phyloP scores from a whole-genome alignment of 2,329 filamentous ascomycete species.

The Daldinia eschscholtzii region DNA sequence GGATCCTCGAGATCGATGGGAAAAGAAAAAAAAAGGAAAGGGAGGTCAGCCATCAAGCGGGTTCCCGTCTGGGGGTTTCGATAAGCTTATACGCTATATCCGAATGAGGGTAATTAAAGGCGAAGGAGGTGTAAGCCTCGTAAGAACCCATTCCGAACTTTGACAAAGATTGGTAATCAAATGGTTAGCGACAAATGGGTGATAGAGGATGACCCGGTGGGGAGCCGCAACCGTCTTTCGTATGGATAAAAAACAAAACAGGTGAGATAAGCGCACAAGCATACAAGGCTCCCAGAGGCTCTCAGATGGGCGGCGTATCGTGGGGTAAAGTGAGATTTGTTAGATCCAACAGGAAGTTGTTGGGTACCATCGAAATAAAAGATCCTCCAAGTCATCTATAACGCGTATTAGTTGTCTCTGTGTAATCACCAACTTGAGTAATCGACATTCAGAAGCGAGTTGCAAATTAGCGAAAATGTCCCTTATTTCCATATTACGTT shows the following conservation, averaged over 20 bases:
- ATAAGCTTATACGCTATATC: conserved; percentile 16
- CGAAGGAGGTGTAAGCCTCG: conserved; percentile 36
- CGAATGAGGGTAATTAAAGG: conserved; percentile 30
- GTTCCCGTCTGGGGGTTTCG: conserved; percentile 27
- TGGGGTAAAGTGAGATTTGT: conserved; percentile 42
- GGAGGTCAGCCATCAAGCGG: conserved; percentile 21
- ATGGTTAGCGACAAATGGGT: background rate
- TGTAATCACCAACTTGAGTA: conserved; percentile 6
- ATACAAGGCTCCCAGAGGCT: conserved; percentile 25
- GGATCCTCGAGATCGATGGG: conserved; percentile 8
- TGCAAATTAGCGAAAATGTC: background rate
- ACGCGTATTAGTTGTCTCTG: conserved; percentile 18
- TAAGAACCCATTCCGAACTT: conserved; percentile 14
- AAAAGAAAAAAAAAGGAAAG: background rate
- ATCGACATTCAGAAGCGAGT: background rate
- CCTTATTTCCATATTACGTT: background rate
- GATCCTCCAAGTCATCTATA: conserved; percentile 18
- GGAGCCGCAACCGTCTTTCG: conserved; percentile 6
- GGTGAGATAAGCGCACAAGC: conserved; percentile 38
- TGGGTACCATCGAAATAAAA: conserved; percentile 27
- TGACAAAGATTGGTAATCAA: conserved; percentile 18
- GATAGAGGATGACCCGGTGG: conserved; percentile 16
- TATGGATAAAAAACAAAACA: conserved; percentile 23
- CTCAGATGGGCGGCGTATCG: conserved; percentile 30
- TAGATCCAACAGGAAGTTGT: conserved; percentile 25